Percentiles rank a stretch among this genome's conserved stretches.
Evolutionary conservation across 805 yeast genomes (phyloP).

Genomic region (Myxozyma mucilagina): DNA sequence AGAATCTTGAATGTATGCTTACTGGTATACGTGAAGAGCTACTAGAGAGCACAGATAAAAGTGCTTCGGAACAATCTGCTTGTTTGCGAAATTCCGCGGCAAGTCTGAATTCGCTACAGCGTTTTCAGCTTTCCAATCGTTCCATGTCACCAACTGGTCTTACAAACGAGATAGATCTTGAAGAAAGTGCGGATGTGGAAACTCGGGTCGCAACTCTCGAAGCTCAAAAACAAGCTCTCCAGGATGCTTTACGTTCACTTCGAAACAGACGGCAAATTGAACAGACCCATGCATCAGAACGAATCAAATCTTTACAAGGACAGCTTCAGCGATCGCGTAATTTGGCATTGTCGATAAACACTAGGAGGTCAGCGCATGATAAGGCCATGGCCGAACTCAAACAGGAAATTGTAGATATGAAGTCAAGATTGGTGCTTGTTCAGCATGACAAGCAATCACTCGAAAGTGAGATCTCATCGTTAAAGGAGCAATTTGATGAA

Average conservation of each 20-base stretch:
- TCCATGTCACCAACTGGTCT: not conserved
- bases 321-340: constrained; percentile 20
- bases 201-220: constrained; percentile 29
- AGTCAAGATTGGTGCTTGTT: constrained; percentile 39
- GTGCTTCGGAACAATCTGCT: constrained; percentile 6
- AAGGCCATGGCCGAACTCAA: constrained; percentile 2
- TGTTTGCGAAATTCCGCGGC: constrained; percentile 8
- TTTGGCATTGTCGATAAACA: constrained; percentile 9
- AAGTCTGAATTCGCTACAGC: constrained; percentile 10
- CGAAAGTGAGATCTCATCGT: constrained; percentile 12
- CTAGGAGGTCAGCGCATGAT: constrained; percentile 9
- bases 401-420: constrained; percentile 32
- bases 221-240: constrained; percentile 43
- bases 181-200: not conserved
- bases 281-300: constrained; percentile 33
- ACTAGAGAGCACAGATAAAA: constrained; percentile 15
- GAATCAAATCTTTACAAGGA: not conserved
- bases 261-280: constrained; percentile 45
- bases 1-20: constrained; percentile 27
- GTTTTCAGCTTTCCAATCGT: not conserved
- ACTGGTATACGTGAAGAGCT: constrained; percentile 26
- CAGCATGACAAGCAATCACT: constrained; percentile 34
- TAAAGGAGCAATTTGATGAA: constrained; percentile 6
- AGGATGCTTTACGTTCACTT: constrained; percentile 45
- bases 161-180: not conserved